Conservation (phyloP, 2,329 filamentous ascomycete genomes). For the Sporothrix mexicana region DNA sequence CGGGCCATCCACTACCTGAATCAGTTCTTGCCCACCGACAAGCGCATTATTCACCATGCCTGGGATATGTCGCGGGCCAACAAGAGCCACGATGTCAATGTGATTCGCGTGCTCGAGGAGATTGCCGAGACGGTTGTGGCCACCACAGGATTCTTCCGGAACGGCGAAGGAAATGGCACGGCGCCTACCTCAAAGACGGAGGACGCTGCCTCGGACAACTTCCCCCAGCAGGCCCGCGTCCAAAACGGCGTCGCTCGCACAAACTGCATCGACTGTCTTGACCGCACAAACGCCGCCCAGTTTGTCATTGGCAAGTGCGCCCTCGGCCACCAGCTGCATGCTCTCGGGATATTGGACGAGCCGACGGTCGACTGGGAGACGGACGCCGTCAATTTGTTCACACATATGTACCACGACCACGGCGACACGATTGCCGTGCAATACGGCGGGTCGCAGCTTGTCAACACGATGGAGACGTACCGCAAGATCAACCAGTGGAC, state of each 20-base stretch:
- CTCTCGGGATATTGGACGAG: slow-evolving; percentile 82
- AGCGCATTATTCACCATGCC: slow-evolving; percentile 90
- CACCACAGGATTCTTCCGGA: slow-evolving; percentile 92
- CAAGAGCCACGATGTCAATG: slow-evolving; percentile 89
- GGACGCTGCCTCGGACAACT: neutral
- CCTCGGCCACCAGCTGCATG: slow-evolving; percentile 88
- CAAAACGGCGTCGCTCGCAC: slow-evolving; percentile 94
- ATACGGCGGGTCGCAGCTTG: slow-evolving; percentile 94
- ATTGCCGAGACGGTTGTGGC: slow-evolving; percentile 88
- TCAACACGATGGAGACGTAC: slow-evolving; percentile 99
- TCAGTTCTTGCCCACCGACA: slow-evolving; percentile 82
- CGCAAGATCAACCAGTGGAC: slow-evolving; percentile 99
- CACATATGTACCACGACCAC: slow-evolving; percentile 97
- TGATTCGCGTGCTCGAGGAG: slow-evolving; percentile 86
- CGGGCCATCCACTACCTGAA: slow-evolving; percentile 90
- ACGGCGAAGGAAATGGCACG: slow-evolving; percentile 74
- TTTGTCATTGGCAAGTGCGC: slow-evolving; percentile 97
- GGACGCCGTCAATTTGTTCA: slow-evolving; percentile 94
- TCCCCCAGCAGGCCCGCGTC: slow-evolving; percentile 60
- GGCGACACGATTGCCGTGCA: slow-evolving; percentile 97
- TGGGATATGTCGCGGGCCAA: slow-evolving; percentile 98
- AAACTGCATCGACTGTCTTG: slow-evolving; percentile 97
- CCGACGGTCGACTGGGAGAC: slow-evolving; percentile 87
- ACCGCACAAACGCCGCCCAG: slow-evolving; percentile 95
- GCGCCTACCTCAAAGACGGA: neutral